These are phyloP conservation scores for Agaricus sinodeliciosus DNA, from an alignment of 768 basidiomycete species.

Conservation along the genomic window DNA sequence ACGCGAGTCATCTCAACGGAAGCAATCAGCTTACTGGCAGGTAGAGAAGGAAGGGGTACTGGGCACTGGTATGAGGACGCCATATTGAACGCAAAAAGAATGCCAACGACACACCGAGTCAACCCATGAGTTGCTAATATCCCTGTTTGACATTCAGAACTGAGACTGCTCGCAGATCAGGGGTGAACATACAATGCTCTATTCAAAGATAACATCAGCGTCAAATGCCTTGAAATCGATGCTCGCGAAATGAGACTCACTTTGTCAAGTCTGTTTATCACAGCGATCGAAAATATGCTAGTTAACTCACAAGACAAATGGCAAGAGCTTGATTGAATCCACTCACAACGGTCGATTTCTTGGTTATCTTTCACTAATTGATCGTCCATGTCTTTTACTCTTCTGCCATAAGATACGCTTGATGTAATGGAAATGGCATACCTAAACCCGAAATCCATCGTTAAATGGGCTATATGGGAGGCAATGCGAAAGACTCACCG, in stretches of 20 bases:
- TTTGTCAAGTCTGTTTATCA: conserved; percentile 2
- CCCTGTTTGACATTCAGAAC: conserved; percentile 5
- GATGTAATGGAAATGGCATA: conserved; percentile 19
- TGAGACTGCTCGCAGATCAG: background rate
- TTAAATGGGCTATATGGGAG: background rate
- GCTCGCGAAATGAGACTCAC: background rate
- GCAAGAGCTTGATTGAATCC: conserved; percentile 1
- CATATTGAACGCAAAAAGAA: background rate
- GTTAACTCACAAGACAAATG: background rate
- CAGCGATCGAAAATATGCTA: background rate
- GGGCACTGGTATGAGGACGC: background rate
- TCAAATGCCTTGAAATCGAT: background rate
- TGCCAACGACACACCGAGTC: conserved; percentile 4
- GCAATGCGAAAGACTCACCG: conserved; percentile 11
- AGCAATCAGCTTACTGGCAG: conserved; percentile 9
- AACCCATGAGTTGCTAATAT: conserved; percentile 8
- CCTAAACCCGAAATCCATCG: conserved; percentile 12
- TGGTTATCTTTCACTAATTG: conserved; percentile 17
- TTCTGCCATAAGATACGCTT: conserved; percentile 19
- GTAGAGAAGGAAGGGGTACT: conserved; percentile 13
- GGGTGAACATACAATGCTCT: conserved; percentile 1
- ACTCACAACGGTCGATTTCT: conserved; percentile 18
- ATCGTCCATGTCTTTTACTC: conserved; percentile 18
- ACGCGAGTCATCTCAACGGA: background rate
- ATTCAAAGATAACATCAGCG: background rate